Base-by-base conservation (phyloP, 345 rosid genomes). In the Anacardium occidentale region DNA sequence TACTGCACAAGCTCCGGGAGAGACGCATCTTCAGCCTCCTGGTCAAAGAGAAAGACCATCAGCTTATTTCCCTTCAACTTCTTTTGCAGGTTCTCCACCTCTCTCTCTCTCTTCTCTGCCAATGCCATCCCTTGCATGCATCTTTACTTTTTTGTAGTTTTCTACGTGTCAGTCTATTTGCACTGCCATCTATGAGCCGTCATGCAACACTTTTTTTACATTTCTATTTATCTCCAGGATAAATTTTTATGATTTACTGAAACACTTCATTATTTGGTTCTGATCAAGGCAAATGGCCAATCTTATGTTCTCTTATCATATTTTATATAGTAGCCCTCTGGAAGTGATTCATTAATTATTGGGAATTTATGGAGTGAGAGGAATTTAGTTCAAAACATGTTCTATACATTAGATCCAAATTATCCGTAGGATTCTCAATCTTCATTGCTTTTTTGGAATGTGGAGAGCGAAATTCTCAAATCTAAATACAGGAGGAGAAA, bases 1-100 rank as follows among this genome's bases (percentile, higher is more conserved):
- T 75, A 11, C 62, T 85, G 9, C 91, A 85, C 73, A 89, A 83
- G 78, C 78, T 87, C 22, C 75, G 87, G 55, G 91, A 89, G 73
- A 78, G 79, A 62, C 82, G 91, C 73, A 80, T 80, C 79, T 84
- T 80, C 80, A 75, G 65, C 73, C 84, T 87, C 68, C 78, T 87
- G 10, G 56, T 85, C 62, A 64, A 80, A 53, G 89, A 89, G n/a
- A 89, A 84, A 72, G 85, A 76, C 64, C 70, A 65, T 0, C 76
- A 83, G 11, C 85, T 89, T 72, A 15, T 73, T 2, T 81, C 90
- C 6, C 81, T 89, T 68, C 86, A 87, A 2, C 73, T 82, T 67
- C 85, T 85, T 75, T 74, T 87, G 64, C 90, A 87, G 91, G 94
- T 89, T 37, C 71, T 40, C 66, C 29, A 70, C 60, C 72, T 42